Conservation (phyloP, 495 filamentous ascomycete species). For the Neurospora pannonica region DNA sequence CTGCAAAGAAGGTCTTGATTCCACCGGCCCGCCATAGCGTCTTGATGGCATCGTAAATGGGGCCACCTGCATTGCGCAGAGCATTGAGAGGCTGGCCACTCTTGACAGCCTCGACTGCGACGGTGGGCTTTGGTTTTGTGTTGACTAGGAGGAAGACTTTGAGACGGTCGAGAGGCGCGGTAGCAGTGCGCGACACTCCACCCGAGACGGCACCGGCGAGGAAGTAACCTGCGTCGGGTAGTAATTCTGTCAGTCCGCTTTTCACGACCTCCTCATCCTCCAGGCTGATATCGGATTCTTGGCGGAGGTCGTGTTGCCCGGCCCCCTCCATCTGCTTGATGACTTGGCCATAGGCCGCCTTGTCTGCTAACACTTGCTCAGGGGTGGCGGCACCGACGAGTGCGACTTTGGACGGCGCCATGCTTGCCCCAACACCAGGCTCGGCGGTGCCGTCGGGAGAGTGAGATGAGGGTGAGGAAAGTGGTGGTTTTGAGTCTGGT, state of each 20-base stretch:
- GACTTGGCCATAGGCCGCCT: slow-evolving; percentile 2
- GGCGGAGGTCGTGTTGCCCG: slow-evolving; percentile 14
- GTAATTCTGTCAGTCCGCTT: slow-evolving; percentile 42
- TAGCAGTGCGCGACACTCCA: slow-evolving; percentile 83
- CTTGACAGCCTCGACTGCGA: slow-evolving; percentile 56
- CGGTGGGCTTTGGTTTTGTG: slow-evolving; percentile 50
- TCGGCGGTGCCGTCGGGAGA: not conserved
- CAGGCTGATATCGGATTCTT: slow-evolving; percentile 13
- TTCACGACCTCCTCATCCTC: slow-evolving; percentile 25
- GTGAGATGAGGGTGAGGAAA: not conserved
- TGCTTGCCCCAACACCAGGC: slow-evolving; percentile 8
- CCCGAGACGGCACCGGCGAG: slow-evolving; percentile 88
- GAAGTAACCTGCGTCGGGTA: slow-evolving; percentile 84
- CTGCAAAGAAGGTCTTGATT: slow-evolving; percentile 88
- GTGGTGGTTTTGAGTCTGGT: not conserved
- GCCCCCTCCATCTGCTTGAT: slow-evolving; percentile 9
- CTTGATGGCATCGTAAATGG: slow-evolving; percentile 60
- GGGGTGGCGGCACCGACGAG: slow-evolving; percentile 1
- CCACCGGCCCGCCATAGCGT: slow-evolving; percentile 81
- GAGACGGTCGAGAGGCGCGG: slow-evolving; percentile 89
- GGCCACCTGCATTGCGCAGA: slow-evolving; percentile 53
- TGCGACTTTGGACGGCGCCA: not conserved
- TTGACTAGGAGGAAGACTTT: slow-evolving; percentile 97
- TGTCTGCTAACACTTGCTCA: slow-evolving; percentile 5
- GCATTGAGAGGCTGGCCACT: slow-evolving; percentile 59